Conservation (phyloP, 495 filamentous ascomycete species). For the Haplographium delicatum region DNA sequence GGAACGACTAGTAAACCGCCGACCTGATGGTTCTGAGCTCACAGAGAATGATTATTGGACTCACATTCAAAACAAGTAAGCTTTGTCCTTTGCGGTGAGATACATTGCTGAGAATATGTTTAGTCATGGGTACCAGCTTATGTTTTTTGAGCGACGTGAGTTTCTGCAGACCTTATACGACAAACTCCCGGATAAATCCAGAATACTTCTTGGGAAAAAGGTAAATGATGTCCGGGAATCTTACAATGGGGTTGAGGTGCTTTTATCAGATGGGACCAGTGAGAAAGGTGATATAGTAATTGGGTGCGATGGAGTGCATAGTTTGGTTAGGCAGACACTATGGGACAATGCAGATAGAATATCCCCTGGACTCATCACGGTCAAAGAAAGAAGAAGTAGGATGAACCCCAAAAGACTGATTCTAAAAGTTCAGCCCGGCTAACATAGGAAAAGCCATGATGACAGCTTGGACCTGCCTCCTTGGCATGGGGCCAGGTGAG, state of each 20-base stretch:
- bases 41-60: too few relatives aligned
- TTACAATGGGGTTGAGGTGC: conserved; percentile 23
- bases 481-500: background rate
- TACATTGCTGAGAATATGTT: background rate
- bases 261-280: conserved; percentile 12
- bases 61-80: too few relatives aligned
- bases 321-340: conserved; percentile 22
- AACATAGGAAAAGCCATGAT: background rate
- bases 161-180: conserved; percentile 27
- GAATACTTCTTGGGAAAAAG: conserved; percentile 12
- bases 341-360: conserved; percentile 3
- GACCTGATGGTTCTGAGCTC: too few relatives aligned
- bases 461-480: background rate
- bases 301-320: conserved; percentile 30
- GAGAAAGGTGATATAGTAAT: conserved; percentile 27
- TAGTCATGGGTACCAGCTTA: background rate
- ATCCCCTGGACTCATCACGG: background rate
- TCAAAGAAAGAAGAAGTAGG: conserved; percentile 15
- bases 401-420: conserved; percentile 31
- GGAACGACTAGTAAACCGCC: too few relatives aligned
- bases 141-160: background rate
- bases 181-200: conserved; percentile 24
- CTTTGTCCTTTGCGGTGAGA: too few relatives aligned
- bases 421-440: background rate
- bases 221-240: conserved; percentile 21